Percentiles rank a stretch among this genome's conserved stretches.
These are phyloP conservation scores for Backusella liffmaniae DNA, from an alignment of 192 early-diverging fungal species.

Conservation along the genomic window DNA sequence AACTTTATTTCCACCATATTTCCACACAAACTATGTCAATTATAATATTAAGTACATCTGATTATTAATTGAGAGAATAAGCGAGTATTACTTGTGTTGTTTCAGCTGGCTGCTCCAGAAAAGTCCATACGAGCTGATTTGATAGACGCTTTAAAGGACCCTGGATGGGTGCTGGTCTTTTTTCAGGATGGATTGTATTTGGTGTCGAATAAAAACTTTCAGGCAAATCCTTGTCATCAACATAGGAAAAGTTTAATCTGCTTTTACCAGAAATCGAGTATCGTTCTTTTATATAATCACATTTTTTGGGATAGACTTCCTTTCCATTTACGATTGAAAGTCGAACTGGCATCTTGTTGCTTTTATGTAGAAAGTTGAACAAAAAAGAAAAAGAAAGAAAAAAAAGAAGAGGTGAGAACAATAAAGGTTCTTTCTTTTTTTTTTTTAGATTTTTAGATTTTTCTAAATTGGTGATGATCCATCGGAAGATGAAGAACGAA, in stretches of 20 bases:
- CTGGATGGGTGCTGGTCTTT: background rate
- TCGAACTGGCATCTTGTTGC: background rate
- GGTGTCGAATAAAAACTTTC: background rate
- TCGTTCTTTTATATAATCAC: background rate
- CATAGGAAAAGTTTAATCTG: background rate
- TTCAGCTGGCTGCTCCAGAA: background rate
- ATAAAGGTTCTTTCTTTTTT: background rate
- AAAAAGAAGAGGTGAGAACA: background rate
- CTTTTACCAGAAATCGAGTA: background rate
- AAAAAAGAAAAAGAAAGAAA: background rate
- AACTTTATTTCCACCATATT: slow-evolving; percentile 38
- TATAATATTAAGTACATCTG: background rate
- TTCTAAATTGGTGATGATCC: background rate
- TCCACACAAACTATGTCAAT: slow-evolving; percentile 33
- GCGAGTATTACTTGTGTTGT: background rate
- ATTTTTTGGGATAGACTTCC: background rate
- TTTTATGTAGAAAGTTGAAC: background rate
- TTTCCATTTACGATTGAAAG: background rate
- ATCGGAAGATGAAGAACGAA: background rate
- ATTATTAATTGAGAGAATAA: background rate
- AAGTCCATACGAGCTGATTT: background rate
- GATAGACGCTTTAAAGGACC: background rate
- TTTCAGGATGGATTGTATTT: background rate
- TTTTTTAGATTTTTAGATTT: background rate
- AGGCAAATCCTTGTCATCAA: background rate